A percentile compares a stretch with the other conserved stretches of the same genome.
Evolutionary conservation across 495 filamentous ascomycete species (phyloP).

Genomic region (Daldinia childiae): DNA sequence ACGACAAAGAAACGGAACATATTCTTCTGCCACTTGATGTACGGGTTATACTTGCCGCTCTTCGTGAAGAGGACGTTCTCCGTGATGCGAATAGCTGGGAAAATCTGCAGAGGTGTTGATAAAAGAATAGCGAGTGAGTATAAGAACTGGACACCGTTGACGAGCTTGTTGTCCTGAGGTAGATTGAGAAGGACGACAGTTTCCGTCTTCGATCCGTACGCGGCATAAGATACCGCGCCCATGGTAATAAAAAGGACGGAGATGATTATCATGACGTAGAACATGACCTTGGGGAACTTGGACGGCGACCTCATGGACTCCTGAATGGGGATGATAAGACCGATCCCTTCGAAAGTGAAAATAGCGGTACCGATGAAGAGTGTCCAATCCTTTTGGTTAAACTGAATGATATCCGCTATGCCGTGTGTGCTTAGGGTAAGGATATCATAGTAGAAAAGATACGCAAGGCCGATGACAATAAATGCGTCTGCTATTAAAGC

Average conservation of each 20-base stretch:
- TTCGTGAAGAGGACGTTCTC: conserved; percentile 70
- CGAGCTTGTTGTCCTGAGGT: conserved; percentile 93
- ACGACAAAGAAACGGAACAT: conserved; percentile 92
- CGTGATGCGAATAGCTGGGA: conserved; percentile 89
- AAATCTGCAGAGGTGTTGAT: conserved; percentile 93
- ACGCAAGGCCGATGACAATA: conserved; percentile 89
- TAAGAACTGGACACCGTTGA: conserved; percentile 94
- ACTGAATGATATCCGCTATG: conserved; percentile 81
- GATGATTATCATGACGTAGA: conserved; percentile 91
- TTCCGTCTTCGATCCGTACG: conserved; percentile 92
- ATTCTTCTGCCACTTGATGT: conserved; percentile 99
- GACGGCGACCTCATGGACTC: conserved; percentile 90
- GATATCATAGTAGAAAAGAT: conserved; percentile 96
- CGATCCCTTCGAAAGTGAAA: conserved; percentile 98
- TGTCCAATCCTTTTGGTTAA: conserved; percentile 91
- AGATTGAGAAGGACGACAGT: conserved; percentile 96
- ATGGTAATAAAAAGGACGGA: conserved; percentile 88
- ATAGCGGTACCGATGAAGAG: conserved; percentile 98
- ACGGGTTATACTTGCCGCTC: conserved; percentile 94
- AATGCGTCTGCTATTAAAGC: conserved; percentile 92
- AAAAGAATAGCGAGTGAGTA: conserved; percentile 95
- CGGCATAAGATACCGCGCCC: conserved; percentile 93
- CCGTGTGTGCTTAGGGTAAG: conserved; percentile 82
- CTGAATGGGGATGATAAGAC: conserved; percentile 98
- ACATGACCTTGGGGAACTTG: conserved; percentile 88